Conservation (phyloP, 768 basidiomycete species). For the Boletus coccyginus region DNA sequence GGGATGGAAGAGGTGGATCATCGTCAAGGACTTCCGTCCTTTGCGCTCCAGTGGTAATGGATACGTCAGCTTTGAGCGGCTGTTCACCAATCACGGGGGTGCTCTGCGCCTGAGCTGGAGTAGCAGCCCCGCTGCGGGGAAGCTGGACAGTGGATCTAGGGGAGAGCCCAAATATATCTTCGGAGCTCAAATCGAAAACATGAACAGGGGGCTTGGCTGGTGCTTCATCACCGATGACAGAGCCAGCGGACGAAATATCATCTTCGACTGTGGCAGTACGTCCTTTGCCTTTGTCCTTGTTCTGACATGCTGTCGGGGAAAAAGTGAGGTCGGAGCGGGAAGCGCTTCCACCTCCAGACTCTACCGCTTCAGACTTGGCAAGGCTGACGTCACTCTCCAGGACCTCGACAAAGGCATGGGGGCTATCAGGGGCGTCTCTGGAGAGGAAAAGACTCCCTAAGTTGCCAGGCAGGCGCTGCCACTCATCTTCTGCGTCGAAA, state of each 20-base stretch:
- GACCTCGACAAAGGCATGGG: constrained; percentile 66
- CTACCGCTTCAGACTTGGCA: constrained; percentile 30
- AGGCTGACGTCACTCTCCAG: constrained; percentile 42
- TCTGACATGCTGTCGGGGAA: constrained; percentile 15
- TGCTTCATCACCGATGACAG: constrained; percentile 39
- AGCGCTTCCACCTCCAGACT: constrained; percentile 33
- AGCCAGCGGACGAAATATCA: constrained; percentile 40
- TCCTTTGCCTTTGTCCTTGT: constrained; percentile 51
- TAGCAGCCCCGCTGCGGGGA: constrained; percentile 21
- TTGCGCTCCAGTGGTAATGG: constrained; percentile 9
- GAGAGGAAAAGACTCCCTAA: constrained; percentile 42
- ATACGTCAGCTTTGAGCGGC: constrained; percentile 13
- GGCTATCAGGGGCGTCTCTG: constrained; percentile 35
- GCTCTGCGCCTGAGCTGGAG: constrained; percentile 36
- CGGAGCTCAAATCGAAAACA: constrained; percentile 43
- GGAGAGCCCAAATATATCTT: constrained; percentile 25
- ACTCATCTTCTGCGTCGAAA: constrained; percentile 55
- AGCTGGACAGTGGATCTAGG: constrained; percentile 14
- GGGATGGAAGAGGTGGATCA: constrained; percentile 52
- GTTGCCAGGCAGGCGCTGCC: constrained; percentile 53
- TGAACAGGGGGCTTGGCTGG: constrained; percentile 61
- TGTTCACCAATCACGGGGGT: constrained; percentile 39
- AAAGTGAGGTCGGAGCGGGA: constrained; percentile 26
- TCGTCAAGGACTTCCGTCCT: constrained; percentile 20
- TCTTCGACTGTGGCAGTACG: constrained; percentile 30